Evolutionary conservation across 345 rosid genomes (phyloP).

Genomic region (Clarkia xantiana): DNA sequence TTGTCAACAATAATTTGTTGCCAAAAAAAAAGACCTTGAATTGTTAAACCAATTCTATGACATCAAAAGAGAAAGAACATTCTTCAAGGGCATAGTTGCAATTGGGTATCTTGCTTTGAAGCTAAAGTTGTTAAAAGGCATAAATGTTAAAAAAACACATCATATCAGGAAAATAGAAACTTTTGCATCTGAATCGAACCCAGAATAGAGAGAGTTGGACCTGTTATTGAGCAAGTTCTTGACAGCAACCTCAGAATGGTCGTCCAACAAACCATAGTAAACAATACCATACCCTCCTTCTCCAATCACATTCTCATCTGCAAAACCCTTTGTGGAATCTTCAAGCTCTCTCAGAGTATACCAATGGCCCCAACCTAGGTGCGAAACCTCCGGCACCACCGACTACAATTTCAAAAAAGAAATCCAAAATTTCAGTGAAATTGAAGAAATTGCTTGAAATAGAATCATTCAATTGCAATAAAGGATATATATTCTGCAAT

Average conservation of each 20-base stretch:
- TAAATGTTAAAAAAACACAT: too few relatives aligned
- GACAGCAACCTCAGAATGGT: conserved; percentile 58
- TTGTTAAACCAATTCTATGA: background rate
- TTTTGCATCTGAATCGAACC: background rate
- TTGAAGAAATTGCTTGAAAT: too few relatives aligned
- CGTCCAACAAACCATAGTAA: conserved; percentile 55
- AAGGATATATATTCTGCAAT: too few relatives aligned
- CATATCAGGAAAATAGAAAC: too few relatives aligned
- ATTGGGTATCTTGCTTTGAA: too few relatives aligned
- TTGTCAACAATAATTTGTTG: background rate
- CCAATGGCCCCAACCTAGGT: conserved; percentile 47
- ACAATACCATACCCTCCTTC: conserved; percentile 96
- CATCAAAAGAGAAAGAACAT: too few relatives aligned
- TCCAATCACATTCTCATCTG: too few relatives aligned
- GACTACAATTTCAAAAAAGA: conserved; percentile 3
- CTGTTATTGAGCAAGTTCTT: conserved; percentile 87
- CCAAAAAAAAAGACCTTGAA: too few relatives aligned
- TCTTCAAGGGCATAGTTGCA: too few relatives aligned
- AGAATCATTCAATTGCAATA: too few relatives aligned
- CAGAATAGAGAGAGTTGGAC: conserved; percentile 14
- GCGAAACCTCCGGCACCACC: conserved; percentile 43
- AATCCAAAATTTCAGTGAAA: too few relatives aligned
- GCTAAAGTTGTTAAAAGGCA: too few relatives aligned
- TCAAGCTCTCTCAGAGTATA: conserved; percentile 72
- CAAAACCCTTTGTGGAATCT: conserved; percentile 51